These are phyloP conservation scores for Mortierella antarctica DNA, from an alignment of 192 early-diverging fungal species.

Conservation along the genomic window DNA sequence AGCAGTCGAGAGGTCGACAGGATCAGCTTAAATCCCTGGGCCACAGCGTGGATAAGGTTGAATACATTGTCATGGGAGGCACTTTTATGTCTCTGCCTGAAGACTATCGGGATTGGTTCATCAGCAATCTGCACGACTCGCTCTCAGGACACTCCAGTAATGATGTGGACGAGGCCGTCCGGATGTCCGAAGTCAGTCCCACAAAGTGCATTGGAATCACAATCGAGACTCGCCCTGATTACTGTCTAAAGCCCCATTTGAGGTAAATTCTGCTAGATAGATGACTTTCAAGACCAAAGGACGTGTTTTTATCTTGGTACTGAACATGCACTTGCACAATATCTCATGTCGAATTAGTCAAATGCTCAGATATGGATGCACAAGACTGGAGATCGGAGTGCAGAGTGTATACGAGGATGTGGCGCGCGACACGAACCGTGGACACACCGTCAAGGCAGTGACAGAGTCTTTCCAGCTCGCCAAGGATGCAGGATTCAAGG, in stretches of 20 bases:
- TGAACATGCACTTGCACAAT: not conserved
- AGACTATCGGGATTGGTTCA: constrained; percentile 98
- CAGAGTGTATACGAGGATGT: constrained; percentile 99
- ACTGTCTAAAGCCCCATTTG: constrained; percentile 97
- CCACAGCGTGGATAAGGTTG: constrained; percentile 97
- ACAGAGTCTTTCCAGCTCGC: constrained; percentile 97
- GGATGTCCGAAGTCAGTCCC: constrained; percentile 95
- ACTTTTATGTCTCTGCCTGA: constrained; percentile 98
- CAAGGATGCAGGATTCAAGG: constrained; percentile 99
- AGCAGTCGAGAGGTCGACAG: constrained; percentile 93
- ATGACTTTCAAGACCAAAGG: not conserved
- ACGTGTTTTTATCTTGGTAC: not conserved
- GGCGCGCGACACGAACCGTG: constrained; percentile 97
- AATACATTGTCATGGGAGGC: constrained; percentile 99
- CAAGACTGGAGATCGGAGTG: constrained; percentile 97
- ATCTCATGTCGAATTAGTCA: constrained; percentile 65
- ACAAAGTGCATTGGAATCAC: constrained; percentile 99
- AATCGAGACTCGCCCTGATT: constrained; percentile 98
- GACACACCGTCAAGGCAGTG: constrained; percentile 98
- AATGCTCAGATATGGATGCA: constrained; percentile 99
- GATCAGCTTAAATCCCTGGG: constrained; percentile 95
- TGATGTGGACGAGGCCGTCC: constrained; percentile 97
- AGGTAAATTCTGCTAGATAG: constrained; percentile 23
- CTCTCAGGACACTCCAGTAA: constrained; percentile 90
- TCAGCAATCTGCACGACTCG: constrained; percentile 95